Conservation (phyloP, 139 green algal genomes). For the Chlorella sp. region DNA sequence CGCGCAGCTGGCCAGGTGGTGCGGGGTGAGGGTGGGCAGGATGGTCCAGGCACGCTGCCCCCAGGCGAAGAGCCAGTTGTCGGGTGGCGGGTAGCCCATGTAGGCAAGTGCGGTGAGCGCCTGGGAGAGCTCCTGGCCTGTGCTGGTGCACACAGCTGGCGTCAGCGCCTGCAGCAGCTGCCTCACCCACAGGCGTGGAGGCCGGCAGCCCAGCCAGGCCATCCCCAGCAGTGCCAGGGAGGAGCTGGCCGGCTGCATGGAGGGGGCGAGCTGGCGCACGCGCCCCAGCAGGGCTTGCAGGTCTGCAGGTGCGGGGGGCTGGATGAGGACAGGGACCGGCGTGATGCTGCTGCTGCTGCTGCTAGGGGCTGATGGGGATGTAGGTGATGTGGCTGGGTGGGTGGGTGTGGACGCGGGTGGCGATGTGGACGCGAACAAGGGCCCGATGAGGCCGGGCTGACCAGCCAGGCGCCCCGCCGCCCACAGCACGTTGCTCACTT, state of each 20-base stretch:
- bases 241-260: neutral
- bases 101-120: neutral
- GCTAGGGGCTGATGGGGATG: too few species aligned
- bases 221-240: neutral
- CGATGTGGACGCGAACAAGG: too few species aligned
- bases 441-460: neutral
- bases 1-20: slow-evolving; percentile 8
- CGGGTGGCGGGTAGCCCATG: neutral
- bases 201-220: neutral
- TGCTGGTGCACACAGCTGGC: neutral
- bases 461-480: slow-evolving; percentile 14
- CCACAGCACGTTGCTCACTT: slow-evolving; percentile 21
- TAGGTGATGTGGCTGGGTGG: too few species aligned
- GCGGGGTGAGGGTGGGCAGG: neutral
- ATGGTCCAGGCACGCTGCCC: neutral
- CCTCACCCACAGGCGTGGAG: neutral
- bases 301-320: neutral
- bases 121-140: neutral
- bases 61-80: too few species aligned
- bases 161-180: neutral
- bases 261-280: neutral
- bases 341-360: too few species aligned
- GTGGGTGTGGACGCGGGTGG: too few species aligned
- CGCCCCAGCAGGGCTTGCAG: neutral
- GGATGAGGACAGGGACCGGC: neutral